Evolutionary conservation across 352 stramenopile species (phyloP), one percentile per base, ranked within the genome.

Genomic region (Phytopythium ostracodes): DNA sequence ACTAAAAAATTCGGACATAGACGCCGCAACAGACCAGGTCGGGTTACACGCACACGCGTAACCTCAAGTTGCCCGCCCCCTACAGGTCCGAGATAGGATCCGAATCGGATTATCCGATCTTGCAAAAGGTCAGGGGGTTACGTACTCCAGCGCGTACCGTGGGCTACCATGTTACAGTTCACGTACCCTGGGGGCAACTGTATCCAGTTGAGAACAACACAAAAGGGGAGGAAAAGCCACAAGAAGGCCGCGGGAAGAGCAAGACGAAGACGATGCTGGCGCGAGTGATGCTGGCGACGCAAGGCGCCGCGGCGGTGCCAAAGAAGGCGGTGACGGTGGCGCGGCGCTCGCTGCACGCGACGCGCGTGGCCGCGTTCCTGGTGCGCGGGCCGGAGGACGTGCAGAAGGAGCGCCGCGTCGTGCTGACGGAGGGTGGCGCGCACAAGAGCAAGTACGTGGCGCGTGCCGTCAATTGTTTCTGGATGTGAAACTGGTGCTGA

Each of bases 301-400:
- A n/a, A 46, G 38, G 35, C 8, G 22, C 31, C 18, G 12, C n/a
- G 54, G 15, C 38, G 54, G 24, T 24, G 54, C 14, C 36, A 10
- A 18, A 17, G 9, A 42, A 12, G 18, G 43, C 57, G 43, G 44
- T 6, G 18, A 31, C 31, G 43, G 44, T 5, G 18, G 33, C 29
- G n/a, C 29, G 22, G 35, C 76, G 76, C 27, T 61, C 67, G 31
- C 55, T 91, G 25, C 81, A 91, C 58, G 70, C 60, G 17, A 84
- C 75, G 0, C 51, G 68, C 24, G 52, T 70, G 31, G 55, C 66
- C 31, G 44, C 57, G 9, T 87, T 87, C 60, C 75, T 91, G 33
- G 72, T 89, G 53, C 78, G 78, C 24, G 79, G 77, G 35, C 72
- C 76, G 6, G 67, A 76, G 31, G 77, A 92, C 58, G 76, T 87